Base-by-base conservation (phyloP, 2,329 filamentous ascomycete genomes). In the Fusarium miscanthi region DNA sequence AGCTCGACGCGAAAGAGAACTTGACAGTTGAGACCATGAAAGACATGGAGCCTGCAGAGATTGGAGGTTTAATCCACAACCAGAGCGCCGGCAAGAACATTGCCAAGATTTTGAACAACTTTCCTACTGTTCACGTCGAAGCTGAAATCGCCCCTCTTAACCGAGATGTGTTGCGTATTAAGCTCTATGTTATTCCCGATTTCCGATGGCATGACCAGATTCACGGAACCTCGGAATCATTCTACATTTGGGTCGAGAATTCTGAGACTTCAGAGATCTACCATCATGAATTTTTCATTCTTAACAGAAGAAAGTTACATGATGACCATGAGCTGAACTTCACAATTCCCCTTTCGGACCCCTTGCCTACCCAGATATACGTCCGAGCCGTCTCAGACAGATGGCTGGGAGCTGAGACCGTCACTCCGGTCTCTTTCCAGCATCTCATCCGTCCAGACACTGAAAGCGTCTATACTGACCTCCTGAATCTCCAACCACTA, bases 221-320 rank as follows among this genome's bases (percentile, higher is more conserved):
- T 66, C 95, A 99, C 78, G 97, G 97, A 23, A 94, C 91, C 6
- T 98, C 95, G 0, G 96, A 99, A 78, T 95, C 95, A 8, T 99
- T 97, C 83, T 99, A 97, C 89, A 92, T 99, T 64, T 99, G 96
- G 97, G 95, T 99, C 6, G 96, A 99, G 81, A 97, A 98, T 80
- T 98, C 95, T 0, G 96, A 98, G 77, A 98, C 95, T 0, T 95
- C 94, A 0, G 95, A 98, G 81, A 98, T 99, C 43, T 98, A 97
- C 77, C 96, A 99, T 77, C 94, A 98, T 73, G 96, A 99, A 80
- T 98, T 92, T 82, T 98, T 99, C 83, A 96, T 99, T 63, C 87
- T 99, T 10, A 97, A 91, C 69, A 88, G 94, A 71, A 93, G 90
- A 81, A 98, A 97, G 85, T 87, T 99, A 5, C 90, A 97, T 74